Conservation (phyloP, 2,329 filamentous ascomycete species). For the Juglanconis juglandina region DNA sequence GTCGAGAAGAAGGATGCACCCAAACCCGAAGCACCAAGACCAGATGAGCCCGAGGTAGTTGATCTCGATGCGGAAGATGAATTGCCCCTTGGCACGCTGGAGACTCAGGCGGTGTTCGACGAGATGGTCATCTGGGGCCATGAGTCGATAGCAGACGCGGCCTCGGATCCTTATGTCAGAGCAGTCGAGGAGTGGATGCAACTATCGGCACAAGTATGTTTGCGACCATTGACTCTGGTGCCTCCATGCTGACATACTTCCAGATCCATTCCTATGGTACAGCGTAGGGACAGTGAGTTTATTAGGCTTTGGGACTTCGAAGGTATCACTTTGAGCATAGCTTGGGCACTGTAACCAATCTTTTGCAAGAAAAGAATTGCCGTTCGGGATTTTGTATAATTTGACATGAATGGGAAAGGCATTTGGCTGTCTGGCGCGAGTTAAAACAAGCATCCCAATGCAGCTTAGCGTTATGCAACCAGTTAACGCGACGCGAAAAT, state of each 20-base stretch:
- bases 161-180: conserved; percentile 67
- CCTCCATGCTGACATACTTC: neutral
- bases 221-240: neutral
- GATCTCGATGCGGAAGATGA: conserved; percentile 40
- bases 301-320: neutral
- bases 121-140: conserved; percentile 82
- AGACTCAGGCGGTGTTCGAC: conserved; percentile 67
- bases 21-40: conserved; percentile 25
- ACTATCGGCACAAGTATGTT: conserved; percentile 51
- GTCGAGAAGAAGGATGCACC: conserved; percentile 44
- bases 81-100: conserved; percentile 53
- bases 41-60: conserved; percentile 26
- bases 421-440: neutral
- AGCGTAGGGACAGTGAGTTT: neutral
- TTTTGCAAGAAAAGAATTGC: neutral
- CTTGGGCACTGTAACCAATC: neutral
- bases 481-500: conserved; percentile 17
- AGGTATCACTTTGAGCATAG: neutral
- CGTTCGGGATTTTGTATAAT: neutral
- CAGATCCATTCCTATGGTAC: conserved; percentile 17
- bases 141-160: conserved; percentile 60
- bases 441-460: conserved; percentile 12
- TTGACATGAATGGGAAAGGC: neutral
- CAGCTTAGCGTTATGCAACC: conserved; percentile 14
- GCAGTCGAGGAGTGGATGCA: conserved; percentile 77